phyloP scores from a whole-genome alignment of 1,139 yeast species.

The Suhomyces choctaworum region DNA sequence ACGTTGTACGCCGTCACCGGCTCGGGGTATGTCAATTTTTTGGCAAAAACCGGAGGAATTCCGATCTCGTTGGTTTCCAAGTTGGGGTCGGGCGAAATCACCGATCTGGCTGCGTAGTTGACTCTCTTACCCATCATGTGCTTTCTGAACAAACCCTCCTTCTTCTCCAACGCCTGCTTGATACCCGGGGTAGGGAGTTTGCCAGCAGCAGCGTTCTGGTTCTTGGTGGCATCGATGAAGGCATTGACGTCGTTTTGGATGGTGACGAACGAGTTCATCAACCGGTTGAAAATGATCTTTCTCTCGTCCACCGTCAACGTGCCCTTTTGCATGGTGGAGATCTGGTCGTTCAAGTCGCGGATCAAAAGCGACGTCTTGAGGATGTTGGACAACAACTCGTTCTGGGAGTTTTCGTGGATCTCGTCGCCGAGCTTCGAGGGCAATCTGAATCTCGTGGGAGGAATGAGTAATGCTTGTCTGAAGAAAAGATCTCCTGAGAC shows the following conservation, averaged over 20 bases:
- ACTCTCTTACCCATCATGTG: slow-evolving; percentile 99
- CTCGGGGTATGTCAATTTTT: slow-evolving; percentile 93
- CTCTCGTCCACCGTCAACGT: slow-evolving; percentile 61
- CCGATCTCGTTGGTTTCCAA: slow-evolving; percentile 97
- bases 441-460: slow-evolving; percentile 93
- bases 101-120: slow-evolving; percentile 97
- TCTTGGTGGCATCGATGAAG: slow-evolving; percentile 88
- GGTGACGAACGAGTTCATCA: slow-evolving; percentile 94
- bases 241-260: slow-evolving; percentile 95
- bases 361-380: slow-evolving; percentile 78
- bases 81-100: slow-evolving; percentile 98
- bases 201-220: slow-evolving; percentile 71
- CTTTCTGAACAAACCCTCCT: slow-evolving; percentile 96
- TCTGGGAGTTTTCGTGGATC: slow-evolving; percentile 91
- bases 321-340: slow-evolving; percentile 63
- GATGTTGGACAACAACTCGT: slow-evolving; percentile 79
- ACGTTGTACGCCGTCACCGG: slow-evolving; percentile 96
- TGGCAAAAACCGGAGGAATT: slow-evolving; percentile 98
- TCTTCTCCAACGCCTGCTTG: slow-evolving; percentile 96
- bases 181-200: slow-evolving; percentile 87
- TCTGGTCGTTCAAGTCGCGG: slow-evolving; percentile 84
- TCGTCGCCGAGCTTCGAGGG: slow-evolving; percentile 98
- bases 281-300: slow-evolving; percentile 76
- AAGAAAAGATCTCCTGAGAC: slow-evolving; percentile 88
- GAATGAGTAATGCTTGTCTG: slow-evolving; percentile 83